Conservation (phyloP, 1,284 basidiomycete species). For the Cutaneotrichosporon mucoides region DNA sequence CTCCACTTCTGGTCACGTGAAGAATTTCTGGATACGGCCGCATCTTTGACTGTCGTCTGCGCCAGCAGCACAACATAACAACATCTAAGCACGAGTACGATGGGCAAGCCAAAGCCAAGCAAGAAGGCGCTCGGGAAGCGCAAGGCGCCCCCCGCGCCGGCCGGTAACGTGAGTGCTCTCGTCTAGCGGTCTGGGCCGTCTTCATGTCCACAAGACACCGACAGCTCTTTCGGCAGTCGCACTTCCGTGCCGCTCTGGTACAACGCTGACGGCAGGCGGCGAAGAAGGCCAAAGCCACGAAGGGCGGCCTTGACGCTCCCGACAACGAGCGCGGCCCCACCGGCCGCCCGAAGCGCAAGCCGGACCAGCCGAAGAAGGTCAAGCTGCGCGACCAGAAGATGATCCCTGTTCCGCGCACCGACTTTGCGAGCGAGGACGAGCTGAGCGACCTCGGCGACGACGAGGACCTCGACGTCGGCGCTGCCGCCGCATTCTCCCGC, state of each 20-base stretch:
- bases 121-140: constrained; percentile 39
- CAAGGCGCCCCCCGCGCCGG: constrained; percentile 18
- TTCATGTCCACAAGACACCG: too few species aligned
- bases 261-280: constrained; percentile 8
- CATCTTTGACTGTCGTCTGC: background rate
- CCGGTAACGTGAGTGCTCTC: constrained; percentile 10
- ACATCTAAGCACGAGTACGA: constrained; percentile 5
- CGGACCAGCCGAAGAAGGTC: constrained; percentile 48
- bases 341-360: constrained; percentile 41
- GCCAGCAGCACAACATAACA: background rate
- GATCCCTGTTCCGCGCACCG: constrained; percentile 43
- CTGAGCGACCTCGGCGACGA: constrained; percentile 25
- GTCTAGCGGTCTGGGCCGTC: background rate
- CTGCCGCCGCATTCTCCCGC: constrained; percentile 23
- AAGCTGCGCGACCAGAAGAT: constrained; percentile 48
- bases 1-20: constrained; percentile 11
- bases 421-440: constrained; percentile 26
- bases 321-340: constrained; percentile 26
- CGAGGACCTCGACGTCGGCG: constrained; percentile 20
- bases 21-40: constrained; percentile 15
- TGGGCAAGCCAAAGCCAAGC: constrained; percentile 39
- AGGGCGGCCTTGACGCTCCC: background rate
- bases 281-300: constrained; percentile 13
- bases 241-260: too few species aligned
- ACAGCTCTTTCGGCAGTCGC: too few species aligned